Evolutionary conservation across 177 flowering plant species (phyloP), one percentile per base, ranked within the genome.

Genomic region (Tripterygium wilfordii): DNA sequence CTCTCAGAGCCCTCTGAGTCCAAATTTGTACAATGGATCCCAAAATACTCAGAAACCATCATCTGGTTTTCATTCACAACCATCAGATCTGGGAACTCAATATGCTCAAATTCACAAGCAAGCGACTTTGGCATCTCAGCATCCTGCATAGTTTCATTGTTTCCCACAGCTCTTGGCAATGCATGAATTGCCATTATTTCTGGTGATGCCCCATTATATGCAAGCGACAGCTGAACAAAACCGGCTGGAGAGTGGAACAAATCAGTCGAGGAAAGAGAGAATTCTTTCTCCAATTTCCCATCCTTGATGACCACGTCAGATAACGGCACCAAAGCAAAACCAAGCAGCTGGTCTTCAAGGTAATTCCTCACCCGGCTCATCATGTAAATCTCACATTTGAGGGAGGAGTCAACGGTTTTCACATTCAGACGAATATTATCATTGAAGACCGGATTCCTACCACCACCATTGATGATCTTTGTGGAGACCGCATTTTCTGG

Each of bases 321-420:
- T 8, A 92, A 38, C 3, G 96, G 98, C 23, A 92, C 94, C 61
- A 86, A 55, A 38, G 91, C 70, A 56, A 92, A 82, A 5, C 98
- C 98, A 29, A 92, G 12, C 35, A 91, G 53, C 72, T 91, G 98
- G 36, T 91, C 98, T 56, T 82, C 88, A 5, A 88, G 79, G 65
- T 85, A 88, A 56, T 88, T 85, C 62, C 58, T 83, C 52, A 77
- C 95, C 61, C 98, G 74, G 56, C 98, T 91, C 48, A 91, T 55
- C 98, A 91, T 91, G 88, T 88, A 91, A 45, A 91, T 60, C 73
- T 91, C 98, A 61, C 96, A 88, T 56, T 85, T 91, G 46, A 91
- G 78, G 10, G 87, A 79, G 3, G 78, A 41, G 5, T 91, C 82
- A 0, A 75, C 17, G 0, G 71, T 77, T 20, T 63, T 60, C 19